Conservation (phyloP, 148 eudicot species). For the Salicornia ramosissima region DNA sequence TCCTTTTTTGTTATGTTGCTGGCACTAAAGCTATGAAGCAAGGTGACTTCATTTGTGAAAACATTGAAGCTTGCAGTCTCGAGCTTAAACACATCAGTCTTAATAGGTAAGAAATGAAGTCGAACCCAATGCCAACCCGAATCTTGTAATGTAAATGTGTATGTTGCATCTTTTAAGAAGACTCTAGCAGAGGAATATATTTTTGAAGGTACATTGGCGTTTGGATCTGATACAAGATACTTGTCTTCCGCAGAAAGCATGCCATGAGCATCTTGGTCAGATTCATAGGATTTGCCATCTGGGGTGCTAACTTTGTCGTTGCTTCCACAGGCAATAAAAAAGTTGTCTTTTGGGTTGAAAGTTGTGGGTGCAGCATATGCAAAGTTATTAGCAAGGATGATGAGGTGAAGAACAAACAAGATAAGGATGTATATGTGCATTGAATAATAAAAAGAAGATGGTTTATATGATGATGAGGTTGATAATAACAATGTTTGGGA, state of each 20-base stretch:
- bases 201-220: slow-evolving; percentile 42
- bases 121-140: slow-evolving; percentile 95
- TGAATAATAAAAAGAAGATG: not conserved
- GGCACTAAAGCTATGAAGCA: slow-evolving; percentile 43
- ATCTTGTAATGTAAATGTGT: slow-evolving; percentile 48
- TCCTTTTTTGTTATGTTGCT: slow-evolving; percentile 37
- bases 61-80: slow-evolving; percentile 53
- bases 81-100: slow-evolving; percentile 43
- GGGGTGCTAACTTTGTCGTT: slow-evolving; percentile 37
- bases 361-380: slow-evolving; percentile 3
- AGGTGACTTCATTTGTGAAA: slow-evolving; percentile 46
- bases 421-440: slow-evolving; percentile 1
- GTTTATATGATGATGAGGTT: not conserved
- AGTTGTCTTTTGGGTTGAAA: slow-evolving; percentile 65
- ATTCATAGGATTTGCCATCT: slow-evolving; percentile 40
- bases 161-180: slow-evolving; percentile 58
- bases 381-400: slow-evolving; percentile 3
- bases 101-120: slow-evolving; percentile 57
- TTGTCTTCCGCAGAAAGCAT: slow-evolving; percentile 39
- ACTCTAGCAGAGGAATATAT: slow-evolving; percentile 56
- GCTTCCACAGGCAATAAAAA: slow-evolving; percentile 63
- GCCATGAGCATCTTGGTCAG: slow-evolving; percentile 50
- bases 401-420: not conserved
- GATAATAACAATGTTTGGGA: slow-evolving; percentile 11
- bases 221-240: slow-evolving; percentile 32